Evolutionary conservation across 2,329 filamentous ascomycete species (phyloP), one percentile per base, ranked within the genome.

Genomic region (Chrysoporthe deuterocubensis): DNA sequence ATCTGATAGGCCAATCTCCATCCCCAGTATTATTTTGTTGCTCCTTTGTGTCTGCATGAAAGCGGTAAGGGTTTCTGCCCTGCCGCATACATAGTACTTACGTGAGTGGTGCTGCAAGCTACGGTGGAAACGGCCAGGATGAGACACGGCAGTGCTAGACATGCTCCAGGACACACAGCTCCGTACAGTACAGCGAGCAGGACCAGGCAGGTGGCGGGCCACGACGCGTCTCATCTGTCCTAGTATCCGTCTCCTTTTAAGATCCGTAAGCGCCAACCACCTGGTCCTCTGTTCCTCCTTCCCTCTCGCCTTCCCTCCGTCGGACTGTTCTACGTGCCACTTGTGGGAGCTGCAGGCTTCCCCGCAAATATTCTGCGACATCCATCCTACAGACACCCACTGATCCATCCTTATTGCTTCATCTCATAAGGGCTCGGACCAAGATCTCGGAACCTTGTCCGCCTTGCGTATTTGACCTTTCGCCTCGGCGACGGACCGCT

Each of bases 341-440:
- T 32, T 48, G 44, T 37, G 40, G 52, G 8, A 52, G 44, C 42
- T 58, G 58, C 56, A 65, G 48, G n/a, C 66, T 62, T 59, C 64
- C 58, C 66, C 62, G 64, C 59, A 57, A 32, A 61, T 42, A 16
- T 18, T 21, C 59, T 67, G 60, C 40, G 58, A 63, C 67, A 57
- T 42, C 18, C 67, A 57, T 42, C 18, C 7, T 50, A 42, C 34
- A 60, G 34, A 26, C 26, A 34, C 26, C 40, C n/a, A 11, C 4
- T 37, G 21, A 57, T 21, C 34, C 57, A 50, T 58, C 50, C 13
- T 66, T 59, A 46, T 40, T 48, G 9, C 26, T 40, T 61, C 54
- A 57, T 59, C 58, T 54, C 16, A 40, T 3, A 64, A 67, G 59
- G 16, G 58, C 50, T 32, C 18, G 32, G 37, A 43, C 16, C 64